Conservation (phyloP, 768 basidiomycete genomes). For the Boletus rubroflammeus region DNA sequence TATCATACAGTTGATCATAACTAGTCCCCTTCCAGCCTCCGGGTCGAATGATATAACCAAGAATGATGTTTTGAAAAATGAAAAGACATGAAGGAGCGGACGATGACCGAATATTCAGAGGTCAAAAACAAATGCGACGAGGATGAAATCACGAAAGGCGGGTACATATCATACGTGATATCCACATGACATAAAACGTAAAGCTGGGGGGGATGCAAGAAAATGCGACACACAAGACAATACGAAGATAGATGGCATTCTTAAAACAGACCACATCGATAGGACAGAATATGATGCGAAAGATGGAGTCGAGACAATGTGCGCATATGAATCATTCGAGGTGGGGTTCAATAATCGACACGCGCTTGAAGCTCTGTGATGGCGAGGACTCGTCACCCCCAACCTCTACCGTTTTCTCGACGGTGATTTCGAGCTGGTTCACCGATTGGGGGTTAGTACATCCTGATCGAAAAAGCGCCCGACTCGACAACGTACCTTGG, state of each 20-base stretch:
- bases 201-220: background rate
- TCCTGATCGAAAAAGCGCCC: background rate
- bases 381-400: slow-evolving; percentile 14
- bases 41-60: background rate
- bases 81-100: background rate
- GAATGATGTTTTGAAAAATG: background rate
- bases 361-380: background rate
- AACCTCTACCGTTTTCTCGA: slow-evolving; percentile 29
- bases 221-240: background rate
- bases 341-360: slow-evolving; percentile 9
- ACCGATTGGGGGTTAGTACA: background rate
- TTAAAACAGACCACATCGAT: background rate
- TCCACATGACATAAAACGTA: too few relatives aligned
- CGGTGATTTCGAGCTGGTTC: slow-evolving; percentile 28
- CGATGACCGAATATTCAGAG: background rate
- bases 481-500: slow-evolving; percentile 18
- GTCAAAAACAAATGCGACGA: background rate
- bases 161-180: background rate
- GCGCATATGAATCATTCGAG: background rate
- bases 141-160: background rate
- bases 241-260: background rate
- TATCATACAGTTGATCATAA: background rate
- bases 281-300: background rate
- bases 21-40: background rate
- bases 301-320: background rate